These are phyloP conservation scores for Ustilago sp. DNA, from an alignment of 1,284 basidiomycete species.

Conservation along the genomic window DNA sequence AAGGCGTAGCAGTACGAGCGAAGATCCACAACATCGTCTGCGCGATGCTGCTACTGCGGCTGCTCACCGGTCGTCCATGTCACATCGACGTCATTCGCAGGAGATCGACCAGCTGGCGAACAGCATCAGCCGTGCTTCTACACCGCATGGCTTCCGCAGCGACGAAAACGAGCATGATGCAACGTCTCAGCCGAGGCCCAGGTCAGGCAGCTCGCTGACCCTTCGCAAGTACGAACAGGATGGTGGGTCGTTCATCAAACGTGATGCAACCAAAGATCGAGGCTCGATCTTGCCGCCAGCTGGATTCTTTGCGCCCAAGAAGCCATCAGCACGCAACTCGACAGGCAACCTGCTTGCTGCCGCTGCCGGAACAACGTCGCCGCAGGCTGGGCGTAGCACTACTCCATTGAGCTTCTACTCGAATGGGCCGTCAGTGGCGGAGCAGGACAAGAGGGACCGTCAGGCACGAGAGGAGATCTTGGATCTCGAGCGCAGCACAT, in stretches of 20 bases:
- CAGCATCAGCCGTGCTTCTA: conserved; percentile 32
- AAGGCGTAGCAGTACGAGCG: conserved; percentile 30
- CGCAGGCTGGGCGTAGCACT: conserved; percentile 17
- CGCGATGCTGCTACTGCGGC: conserved; percentile 42
- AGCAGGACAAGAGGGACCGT: not conserved
- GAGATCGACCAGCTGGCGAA: conserved; percentile 36
- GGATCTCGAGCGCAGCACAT: conserved; percentile 1
- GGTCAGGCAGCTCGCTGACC: conserved; percentile 25
- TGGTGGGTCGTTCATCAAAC: conserved; percentile 35
- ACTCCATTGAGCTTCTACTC: conserved; percentile 39
- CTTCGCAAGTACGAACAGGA: conserved; percentile 28
- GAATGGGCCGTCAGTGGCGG: not conserved
- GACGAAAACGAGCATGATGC: conserved; percentile 27
- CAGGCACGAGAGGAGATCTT: conserved; percentile 20
- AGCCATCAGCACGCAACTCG: conserved; percentile 34
- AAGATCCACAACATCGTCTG: conserved; percentile 24
- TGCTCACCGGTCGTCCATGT: conserved; percentile 28
- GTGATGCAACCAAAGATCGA: conserved; percentile 24
- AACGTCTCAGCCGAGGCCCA: conserved; percentile 5
- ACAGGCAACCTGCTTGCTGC: conserved; percentile 23
- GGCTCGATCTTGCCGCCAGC: conserved; percentile 56
- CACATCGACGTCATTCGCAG: conserved; percentile 26
- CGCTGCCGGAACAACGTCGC: not conserved
- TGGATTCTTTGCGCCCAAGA: conserved; percentile 57
- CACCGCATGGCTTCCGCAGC: conserved; percentile 31